Evolutionary conservation across 805 yeast species (phyloP), one percentile per base, ranked within the genome.

Genomic region (Candida qinlingensis): DNA sequence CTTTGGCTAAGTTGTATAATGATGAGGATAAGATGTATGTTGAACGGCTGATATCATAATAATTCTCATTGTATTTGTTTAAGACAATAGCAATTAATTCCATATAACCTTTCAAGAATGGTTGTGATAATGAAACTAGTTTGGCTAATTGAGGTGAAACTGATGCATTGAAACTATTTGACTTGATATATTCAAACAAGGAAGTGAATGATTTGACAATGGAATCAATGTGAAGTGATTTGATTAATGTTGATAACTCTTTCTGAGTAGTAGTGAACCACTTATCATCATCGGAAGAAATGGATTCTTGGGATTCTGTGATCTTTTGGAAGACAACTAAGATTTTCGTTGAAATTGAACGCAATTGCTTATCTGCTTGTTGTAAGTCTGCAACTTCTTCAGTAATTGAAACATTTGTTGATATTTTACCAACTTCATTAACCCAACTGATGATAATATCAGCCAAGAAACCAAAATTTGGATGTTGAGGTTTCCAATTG

Each of bases 321-420:
- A 76, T 65, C 51, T 78, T 77, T 65, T 91, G 97, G 55, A 86
- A 75, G 0, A 84, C 75, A 31, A 91, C 71, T 46, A 90, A 66
- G 19, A 88, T 74, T 3, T 84, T 74, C 13, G 77, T 77, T 4
- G 82, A 72, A 4, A 86, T 58, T 25, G 74, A 69, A 47, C 83
- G 71, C 50, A 83, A 70, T 2, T 68, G 56, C 3, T 47, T 42
- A 53, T 85, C 89, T 40, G 79, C 52, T 5, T 61, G 69, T 34
- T 70, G 71, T 4, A 71, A 50, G 12, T 48, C 54, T 11, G 46
- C 42, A 26, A 41, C 13, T 6, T 37, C 41, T 6, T 33, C 39
- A 12, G 42, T 52, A 10, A 44, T 5, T 12, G 42, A 13, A 5
- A n/a, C 31, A 10, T 13, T 28, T 2, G 26, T 5, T 12, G 54